Conservation (phyloP, 2,329 filamentous ascomycete genomes). For the Penicillium corylophilum region DNA sequence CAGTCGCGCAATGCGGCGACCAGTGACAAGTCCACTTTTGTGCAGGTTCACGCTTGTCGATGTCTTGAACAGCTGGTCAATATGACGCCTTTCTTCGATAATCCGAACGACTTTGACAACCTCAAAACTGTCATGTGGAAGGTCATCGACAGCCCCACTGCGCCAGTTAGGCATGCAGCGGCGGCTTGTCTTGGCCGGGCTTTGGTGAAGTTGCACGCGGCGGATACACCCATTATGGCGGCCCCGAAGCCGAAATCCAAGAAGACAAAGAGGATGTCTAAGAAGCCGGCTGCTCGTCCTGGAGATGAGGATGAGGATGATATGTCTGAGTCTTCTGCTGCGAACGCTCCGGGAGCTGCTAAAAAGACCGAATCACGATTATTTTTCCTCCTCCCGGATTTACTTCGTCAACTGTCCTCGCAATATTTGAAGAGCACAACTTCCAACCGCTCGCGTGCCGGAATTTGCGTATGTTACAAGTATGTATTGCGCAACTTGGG, state of each 20-base stretch:
- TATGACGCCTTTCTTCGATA: constrained; percentile 78
- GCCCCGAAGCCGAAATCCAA: constrained; percentile 62
- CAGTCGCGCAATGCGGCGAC: constrained; percentile 74
- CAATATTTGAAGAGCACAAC: constrained; percentile 80
- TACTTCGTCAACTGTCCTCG: constrained; percentile 73
- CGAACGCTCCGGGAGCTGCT: constrained; percentile 46
- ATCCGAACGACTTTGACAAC: constrained; percentile 85
- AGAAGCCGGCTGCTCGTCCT: constrained; percentile 56
- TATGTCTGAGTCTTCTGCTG: constrained; percentile 67
- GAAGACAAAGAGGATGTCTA: constrained; percentile 72
- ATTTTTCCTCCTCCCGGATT: constrained; percentile 71
- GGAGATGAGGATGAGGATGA: constrained; percentile 71
- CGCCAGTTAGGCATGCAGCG: constrained; percentile 77
- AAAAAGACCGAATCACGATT: constrained; percentile 71
- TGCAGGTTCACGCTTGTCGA: constrained; percentile 74
- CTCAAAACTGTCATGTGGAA: constrained; percentile 82
- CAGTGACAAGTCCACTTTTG: constrained; percentile 78
- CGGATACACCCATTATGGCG: constrained; percentile 52
- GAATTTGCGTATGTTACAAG: constrained; percentile 83
- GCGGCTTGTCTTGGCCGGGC: constrained; percentile 80
- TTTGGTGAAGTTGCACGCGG: constrained; percentile 78
- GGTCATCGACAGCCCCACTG: constrained; percentile 73
- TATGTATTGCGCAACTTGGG: constrained; percentile 76
- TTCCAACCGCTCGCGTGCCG: constrained; percentile 76
- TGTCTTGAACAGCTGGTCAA: constrained; percentile 73